Evolutionary conservation across 2,329 filamentous ascomycete species (phyloP), one percentile per base, ranked within the genome.

Genomic region (Elsinoe batatas): DNA sequence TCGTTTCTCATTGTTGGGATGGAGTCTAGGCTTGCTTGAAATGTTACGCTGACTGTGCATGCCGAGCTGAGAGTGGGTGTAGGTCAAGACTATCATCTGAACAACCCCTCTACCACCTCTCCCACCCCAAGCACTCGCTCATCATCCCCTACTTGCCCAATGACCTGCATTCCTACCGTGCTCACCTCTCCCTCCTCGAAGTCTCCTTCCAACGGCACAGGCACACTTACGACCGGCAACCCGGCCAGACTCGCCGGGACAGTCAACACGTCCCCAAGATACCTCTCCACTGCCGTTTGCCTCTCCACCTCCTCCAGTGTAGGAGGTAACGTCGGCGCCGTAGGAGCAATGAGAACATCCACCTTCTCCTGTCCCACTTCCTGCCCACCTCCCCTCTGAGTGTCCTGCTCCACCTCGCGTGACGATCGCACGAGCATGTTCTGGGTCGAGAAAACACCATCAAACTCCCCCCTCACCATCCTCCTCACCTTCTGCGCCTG

Each of bases 251-350:
- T 96, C 1, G 91, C 90, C 1, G 93, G 93, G 1, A 98, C 91
- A 0, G 93, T 97, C 64, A 97, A 91, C 1, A 97, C 85, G 71
- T 98, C 93, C 65, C 93, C 95, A 76, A 87, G 87, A 66, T 96
- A 97, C 1, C 80, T 80, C 63, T 91, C 83, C n/a, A 95, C 72
- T 0, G 78, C 71, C 13, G 72, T 69, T 68, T 81, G 75, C 8
- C 69, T 64, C 58, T 73, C 63, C 33, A 93, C 67, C 5, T 83
- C 77, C 3, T 76, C 72, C 5, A 93, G 67, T 5, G 69, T 74
- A 0, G 89, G 90, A 7, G 91, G 81, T 13, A 82, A 74, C 0
- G 84, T 87, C 1, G 91, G 90, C 6, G 91, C 85, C 0, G 91
- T 97, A 0, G 93, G 93, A 58, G 85, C 90, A 15, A 98, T 72